Evolutionary conservation across 306 rosid genomes (phyloP), one percentile per base, ranked within the genome.

Genomic region (Ammopiptanthus mongolicus): DNA sequence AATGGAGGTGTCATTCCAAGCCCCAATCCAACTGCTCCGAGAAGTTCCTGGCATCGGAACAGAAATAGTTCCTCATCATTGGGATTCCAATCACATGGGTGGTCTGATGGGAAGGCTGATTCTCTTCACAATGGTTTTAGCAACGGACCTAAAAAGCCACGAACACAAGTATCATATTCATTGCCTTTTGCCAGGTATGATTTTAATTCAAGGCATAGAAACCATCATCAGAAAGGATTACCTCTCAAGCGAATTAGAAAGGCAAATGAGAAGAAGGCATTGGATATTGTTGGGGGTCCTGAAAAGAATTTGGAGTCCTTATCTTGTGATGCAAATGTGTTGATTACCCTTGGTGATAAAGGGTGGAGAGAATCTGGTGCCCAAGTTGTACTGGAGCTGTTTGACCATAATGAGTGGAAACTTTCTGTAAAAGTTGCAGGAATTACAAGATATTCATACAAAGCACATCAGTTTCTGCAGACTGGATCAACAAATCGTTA

Each of bases 381-480:
- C n/a, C 83, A 61, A 68, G 86, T 91, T 69, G 81, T 77, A 15
- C 71, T 91, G 21, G 97, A 91, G 85, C 84, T 86, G 69, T 84
- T 78, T 87, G 89, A 89, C 53, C 90, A 81, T 75, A 86, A 85
- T 72, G 97, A 91, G 76, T 91, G 97, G 95, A 89, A 80, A 87
- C 91, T 91, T 72, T 88, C 92, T 51, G 91, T 91, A 33, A 91
- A 89, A 75, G 37, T 89, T 51, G 82, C 85, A 13, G 97, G 92
- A 33, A 62, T 70, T 63, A 86, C 88, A 4, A 87, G 83, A 82
- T 87, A 82, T 84, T 82, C 91, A 6, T 84, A 89, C 87, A 91
- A 91, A 79, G 94, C 97, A 22, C 95, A 87, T 86, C 97, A 91
- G 42, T 86, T 91, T 89, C 77, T 91, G 86, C 97, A 89, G 90